These are phyloP conservation scores for Houttuynia cordata DNA, from an alignment of 164 flowering plant species.

Conservation along the genomic window DNA sequence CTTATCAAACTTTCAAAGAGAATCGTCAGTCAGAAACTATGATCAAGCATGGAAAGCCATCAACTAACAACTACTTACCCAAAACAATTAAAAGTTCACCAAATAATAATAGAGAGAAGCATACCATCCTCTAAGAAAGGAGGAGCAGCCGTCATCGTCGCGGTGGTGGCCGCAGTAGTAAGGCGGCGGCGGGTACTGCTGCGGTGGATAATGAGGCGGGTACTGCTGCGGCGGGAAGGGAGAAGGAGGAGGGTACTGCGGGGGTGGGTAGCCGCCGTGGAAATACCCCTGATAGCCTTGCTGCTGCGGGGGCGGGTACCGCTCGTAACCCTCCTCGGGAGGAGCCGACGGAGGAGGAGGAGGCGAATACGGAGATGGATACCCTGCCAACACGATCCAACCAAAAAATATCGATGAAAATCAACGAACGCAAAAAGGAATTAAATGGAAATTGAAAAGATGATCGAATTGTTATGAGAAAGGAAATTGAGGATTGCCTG, in stretches of 20 bases:
- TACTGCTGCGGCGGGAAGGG: background rate
- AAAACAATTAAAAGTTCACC: too few relatives aligned
- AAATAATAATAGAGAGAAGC: background rate
- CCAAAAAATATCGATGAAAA: background rate
- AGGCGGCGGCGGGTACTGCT: conserved; percentile 4
- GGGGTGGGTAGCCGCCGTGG: background rate
- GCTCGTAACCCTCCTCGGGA: background rate
- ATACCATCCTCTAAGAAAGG: conserved; percentile 2
- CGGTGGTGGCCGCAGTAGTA: background rate
- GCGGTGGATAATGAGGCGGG: background rate
- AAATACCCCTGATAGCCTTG: conserved; percentile 1
- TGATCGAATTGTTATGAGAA: background rate
- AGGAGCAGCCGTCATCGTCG: conserved; percentile 1
- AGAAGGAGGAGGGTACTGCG: too few relatives aligned
- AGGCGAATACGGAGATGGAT: background rate
- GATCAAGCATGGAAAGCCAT: too few relatives aligned
- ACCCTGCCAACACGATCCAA: background rate
- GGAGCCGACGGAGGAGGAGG: background rate
- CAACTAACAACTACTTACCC: too few relatives aligned
- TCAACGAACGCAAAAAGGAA: background rate
- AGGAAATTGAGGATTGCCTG: background rate
- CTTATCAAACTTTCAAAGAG: too few relatives aligned
- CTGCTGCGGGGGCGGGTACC: background rate
- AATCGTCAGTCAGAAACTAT: too few relatives aligned
- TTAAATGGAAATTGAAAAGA: background rate